Conservation (phyloP, 768 basidiomycete genomes). For the Phaeotremella fagi region DNA sequence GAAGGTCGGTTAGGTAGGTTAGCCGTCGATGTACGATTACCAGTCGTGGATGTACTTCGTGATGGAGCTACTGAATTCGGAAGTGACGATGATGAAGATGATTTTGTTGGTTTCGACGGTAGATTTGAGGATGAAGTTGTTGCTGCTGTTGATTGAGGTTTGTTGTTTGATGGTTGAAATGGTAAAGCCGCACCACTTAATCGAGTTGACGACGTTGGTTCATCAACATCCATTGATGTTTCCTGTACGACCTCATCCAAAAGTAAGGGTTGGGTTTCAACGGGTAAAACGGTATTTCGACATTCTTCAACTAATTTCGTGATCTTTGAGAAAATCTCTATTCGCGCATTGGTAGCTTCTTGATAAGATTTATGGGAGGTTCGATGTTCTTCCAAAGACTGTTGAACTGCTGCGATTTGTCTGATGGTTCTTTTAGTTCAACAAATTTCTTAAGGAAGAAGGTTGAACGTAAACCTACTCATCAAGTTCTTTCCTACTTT, state of each 20-base stretch:
- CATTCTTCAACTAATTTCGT: constrained; percentile 26
- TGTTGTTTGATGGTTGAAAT: constrained; percentile 25
- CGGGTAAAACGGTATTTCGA: constrained; percentile 20
- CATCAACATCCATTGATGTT: constrained; percentile 35
- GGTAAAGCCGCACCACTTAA: constrained; percentile 23
- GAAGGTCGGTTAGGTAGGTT: constrained; percentile 12
- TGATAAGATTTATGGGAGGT: constrained; percentile 20
- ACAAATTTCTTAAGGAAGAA: neutral
- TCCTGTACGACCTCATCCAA: constrained; percentile 7
- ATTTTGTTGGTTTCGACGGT: neutral
- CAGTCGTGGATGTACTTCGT: neutral
- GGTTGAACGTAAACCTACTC: constrained; percentile 22
- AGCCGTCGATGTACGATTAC: neutral
- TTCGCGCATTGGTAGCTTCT: constrained; percentile 19
- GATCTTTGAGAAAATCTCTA: constrained; percentile 29
- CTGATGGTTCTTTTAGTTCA: constrained; percentile 4
- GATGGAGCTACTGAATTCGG: neutral
- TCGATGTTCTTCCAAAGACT: constrained; percentile 29
- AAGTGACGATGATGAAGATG: constrained; percentile 5
- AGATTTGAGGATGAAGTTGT: constrained; percentile 2
- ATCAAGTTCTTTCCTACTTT: constrained; percentile 28
- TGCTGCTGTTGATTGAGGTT: neutral
- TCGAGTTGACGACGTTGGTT: neutral
- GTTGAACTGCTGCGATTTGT: constrained; percentile 27
- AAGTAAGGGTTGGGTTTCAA: constrained; percentile 11